Base-by-base conservation (phyloP, 2,329 filamentous ascomycete genomes). In the Apiospora phragmitis region DNA sequence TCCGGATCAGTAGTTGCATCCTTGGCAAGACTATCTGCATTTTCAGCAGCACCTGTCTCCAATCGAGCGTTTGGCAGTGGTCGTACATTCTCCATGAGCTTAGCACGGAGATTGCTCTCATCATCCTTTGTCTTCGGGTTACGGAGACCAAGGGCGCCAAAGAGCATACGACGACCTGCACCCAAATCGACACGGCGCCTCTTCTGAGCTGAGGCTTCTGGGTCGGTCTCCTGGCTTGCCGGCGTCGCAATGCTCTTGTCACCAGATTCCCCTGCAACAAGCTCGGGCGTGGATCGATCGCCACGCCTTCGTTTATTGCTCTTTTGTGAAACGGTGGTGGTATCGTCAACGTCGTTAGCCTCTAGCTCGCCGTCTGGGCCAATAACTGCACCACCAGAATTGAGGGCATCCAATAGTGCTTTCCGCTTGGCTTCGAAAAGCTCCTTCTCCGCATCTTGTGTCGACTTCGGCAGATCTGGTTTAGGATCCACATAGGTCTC, bases 61-160 rank as follows among this genome's bases (percentile, higher is more conserved):
- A 82, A 72, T 73, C 83, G 77, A 38, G 76, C 75, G 68, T 83
- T 84, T 69, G 78, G 72, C 8, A 83, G 72, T 41, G 83, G 83
- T 68, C 81, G 84, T 69, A 85, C 83, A 78, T 86, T 82, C 72
- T 86, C 87, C 83, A 89, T 88, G 32, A 94, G 79, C 70, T 88
- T 87, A 72, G 85, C 83, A 35, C 89, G 88, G 7, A 92, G 80
- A 47, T 87, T 86, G 21, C 91, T 88, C 77, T 92, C 91, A 24
- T 94, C 92, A 41, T 87, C 86, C 74, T 92, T 91, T 1, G 85
- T 90, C 76, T 91, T 92, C 0, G 93, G 92, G 4, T 86, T 87
- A 69, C 89, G 89, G 12, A 94, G 80, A 4, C 93, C 93, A 4
- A 95, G 84, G 8, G 92, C 91, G 11, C 91, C 90, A 75, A 94